A percentile compares a stretch with the other conserved stretches of the same genome.
Conservation (phyloP, 75 land plant genomes). For the Chamaecyparis obtusa region DNA sequence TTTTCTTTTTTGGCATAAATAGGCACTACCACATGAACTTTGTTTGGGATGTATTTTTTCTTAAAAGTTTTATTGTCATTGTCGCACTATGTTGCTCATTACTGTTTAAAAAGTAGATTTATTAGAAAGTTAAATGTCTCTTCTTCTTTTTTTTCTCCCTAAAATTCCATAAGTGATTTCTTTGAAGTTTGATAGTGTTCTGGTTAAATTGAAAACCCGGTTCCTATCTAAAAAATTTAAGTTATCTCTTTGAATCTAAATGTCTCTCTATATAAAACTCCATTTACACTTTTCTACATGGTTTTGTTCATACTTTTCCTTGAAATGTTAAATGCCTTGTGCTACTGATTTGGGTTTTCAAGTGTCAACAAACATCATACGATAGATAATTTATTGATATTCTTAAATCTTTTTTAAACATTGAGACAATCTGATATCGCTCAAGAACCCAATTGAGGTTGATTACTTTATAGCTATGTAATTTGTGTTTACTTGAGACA, state of each 20-base stretch:
- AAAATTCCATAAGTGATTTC: neutral
- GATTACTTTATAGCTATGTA: neutral
- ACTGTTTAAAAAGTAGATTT: no score
- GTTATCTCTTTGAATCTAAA: neutral
- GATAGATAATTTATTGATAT: neutral
- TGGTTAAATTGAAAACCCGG: neutral
- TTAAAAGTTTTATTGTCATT: no score
- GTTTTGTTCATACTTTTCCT: neutral
- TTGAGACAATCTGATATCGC: neutral
- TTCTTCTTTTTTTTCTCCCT: neutral
- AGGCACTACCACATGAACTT: no score
- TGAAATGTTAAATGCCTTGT: neutral
- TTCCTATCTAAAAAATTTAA: neutral
- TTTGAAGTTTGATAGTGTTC: neutral
- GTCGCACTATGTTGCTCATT: no score
- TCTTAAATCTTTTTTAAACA: neutral
- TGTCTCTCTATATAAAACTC: neutral
- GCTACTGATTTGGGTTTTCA: neutral
- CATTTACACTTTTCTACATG: neutral
- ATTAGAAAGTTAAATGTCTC: no score
- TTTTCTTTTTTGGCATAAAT: no score
- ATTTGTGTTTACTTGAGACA: neutral
- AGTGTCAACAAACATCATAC: neutral
- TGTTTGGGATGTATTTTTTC: no score
- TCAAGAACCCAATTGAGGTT: neutral